A percentile compares a stretch with the other conserved stretches of the same genome.
phyloP scores from a whole-genome alignment of 2,329 filamentous ascomycete species.

The Aspergillus sp. region DNA sequence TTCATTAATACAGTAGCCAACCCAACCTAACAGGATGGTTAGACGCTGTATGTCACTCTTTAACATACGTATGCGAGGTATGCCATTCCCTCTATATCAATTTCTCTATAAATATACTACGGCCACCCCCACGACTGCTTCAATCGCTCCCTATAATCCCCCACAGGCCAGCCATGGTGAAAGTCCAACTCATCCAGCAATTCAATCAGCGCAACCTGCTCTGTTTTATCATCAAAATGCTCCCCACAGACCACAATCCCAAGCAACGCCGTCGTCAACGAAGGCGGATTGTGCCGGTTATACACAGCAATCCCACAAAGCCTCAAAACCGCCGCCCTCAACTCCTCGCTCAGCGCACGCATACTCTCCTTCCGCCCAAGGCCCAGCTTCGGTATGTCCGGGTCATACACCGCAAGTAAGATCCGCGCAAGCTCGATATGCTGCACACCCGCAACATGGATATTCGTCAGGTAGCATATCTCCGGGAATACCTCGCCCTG shows the following conservation, averaged over 20 bases:
- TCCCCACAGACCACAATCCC: slow-evolving; percentile 5
- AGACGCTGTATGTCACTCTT: no score
- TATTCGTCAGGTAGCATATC: slow-evolving; percentile 55
- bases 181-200: not conserved
- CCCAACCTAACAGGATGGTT: no score
- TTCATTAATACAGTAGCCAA: no score
- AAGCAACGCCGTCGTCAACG: slow-evolving; percentile 2
- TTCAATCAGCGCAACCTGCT: not conserved
- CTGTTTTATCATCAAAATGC: not conserved
- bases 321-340: not conserved
- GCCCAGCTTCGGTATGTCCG: slow-evolving; percentile 31
- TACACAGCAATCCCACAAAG: not conserved
- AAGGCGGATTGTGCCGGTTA: slow-evolving; percentile 1
- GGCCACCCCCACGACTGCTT: not conserved
- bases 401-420: slow-evolving; percentile 57
- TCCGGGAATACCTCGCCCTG: slow-evolving; percentile 53
- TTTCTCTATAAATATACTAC: no score
- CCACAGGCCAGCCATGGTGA: slow-evolving; percentile 1
- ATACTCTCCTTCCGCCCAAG: not conserved
- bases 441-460: slow-evolving; percentile 58
- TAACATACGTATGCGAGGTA: no score
- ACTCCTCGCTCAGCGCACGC: not conserved
- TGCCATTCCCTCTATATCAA: no score
- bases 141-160: not conserved
- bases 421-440: slow-evolving; percentile 60